Evolutionary conservation across 257 asterid species (phyloP).

Genomic region (Primulina tabacum): DNA sequence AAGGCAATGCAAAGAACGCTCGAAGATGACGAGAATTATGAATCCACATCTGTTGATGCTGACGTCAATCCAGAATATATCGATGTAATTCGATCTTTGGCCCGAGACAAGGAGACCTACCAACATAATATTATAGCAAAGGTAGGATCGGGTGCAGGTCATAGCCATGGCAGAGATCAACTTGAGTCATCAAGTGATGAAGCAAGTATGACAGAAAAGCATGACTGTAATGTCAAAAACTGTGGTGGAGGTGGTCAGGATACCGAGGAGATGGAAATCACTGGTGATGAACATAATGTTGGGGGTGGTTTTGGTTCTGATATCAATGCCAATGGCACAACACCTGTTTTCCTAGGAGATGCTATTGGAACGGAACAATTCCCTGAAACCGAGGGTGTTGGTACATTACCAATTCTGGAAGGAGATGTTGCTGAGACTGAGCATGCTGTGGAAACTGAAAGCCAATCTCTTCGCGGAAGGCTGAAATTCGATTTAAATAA

Average conservation of each 20-base stretch:
- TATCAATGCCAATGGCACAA: constrained; percentile 51
- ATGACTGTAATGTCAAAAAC: constrained; percentile 60
- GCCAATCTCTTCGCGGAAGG: constrained; percentile 35
- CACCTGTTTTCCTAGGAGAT: constrained; percentile 43
- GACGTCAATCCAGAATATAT: constrained; percentile 48
- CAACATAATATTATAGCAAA: constrained; percentile 34
- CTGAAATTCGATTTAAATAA: constrained; percentile 44
- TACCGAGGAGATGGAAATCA: constrained; percentile 82
- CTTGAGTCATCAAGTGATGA: constrained; percentile 59
- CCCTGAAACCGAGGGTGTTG: constrained; percentile 52
- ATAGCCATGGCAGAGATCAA: constrained; percentile 33
- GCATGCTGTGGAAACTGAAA: constrained; percentile 60
- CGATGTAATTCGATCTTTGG: constrained; percentile 22
- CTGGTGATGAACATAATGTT: constrained; percentile 34
- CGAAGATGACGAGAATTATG: constrained; percentile 85
- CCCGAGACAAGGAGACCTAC: constrained; percentile 37
- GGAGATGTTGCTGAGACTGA: constrained; percentile 58
- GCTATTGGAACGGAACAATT: constrained; percentile 54
- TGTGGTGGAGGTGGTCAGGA: constrained; percentile 53
- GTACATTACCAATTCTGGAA: constrained; percentile 35
- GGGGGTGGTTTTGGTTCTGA: constrained; percentile 84
- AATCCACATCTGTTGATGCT: constrained; percentile 57
- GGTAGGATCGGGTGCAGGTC: constrained; percentile 34
- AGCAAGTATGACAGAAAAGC: constrained; percentile 73
- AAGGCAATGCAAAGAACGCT: constrained; percentile 94